These are phyloP conservation scores for Cryptosporidium canis DNA, from an alignment of 169 alveolate genomes.

Conservation along the genomic window DNA sequence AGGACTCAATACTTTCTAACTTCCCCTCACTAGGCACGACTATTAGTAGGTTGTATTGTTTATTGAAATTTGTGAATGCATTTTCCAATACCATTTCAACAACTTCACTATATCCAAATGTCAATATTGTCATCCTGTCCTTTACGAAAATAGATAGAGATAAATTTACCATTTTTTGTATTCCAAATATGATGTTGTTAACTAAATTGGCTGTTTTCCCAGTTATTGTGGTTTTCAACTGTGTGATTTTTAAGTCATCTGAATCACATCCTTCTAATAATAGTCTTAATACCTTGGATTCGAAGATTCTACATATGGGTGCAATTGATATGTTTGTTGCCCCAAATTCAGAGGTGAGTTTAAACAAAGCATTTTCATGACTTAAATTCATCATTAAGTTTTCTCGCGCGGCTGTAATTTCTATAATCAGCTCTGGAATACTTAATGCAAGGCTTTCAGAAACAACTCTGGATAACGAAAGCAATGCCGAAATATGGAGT, in stretches of 20 bases:
- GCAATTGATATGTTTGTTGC: conserved; percentile 52
- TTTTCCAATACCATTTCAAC: conserved; percentile 38
- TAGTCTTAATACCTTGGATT: neutral
- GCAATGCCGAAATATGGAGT: conserved; percentile 1
- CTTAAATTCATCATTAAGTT: conserved; percentile 32
- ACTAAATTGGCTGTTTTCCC: conserved; percentile 15
- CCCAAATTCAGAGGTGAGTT: conserved; percentile 13
- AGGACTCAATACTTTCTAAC: neutral
- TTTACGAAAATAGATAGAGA: conserved; percentile 29
- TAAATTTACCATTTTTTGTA: conserved; percentile 18
- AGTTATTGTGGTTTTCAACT: neutral
- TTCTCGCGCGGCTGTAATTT: conserved; percentile 35
- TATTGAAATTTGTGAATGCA: conserved; percentile 36
- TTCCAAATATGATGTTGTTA: conserved; percentile 14
- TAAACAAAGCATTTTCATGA: neutral
- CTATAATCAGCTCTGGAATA: conserved; percentile 30
- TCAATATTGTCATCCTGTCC: conserved; percentile 49
- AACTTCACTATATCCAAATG: conserved; percentile 55
- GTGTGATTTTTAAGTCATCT: neutral
- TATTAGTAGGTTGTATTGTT: conserved; percentile 36
- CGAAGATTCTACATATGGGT: conserved; percentile 45
- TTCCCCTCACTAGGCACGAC: conserved; percentile 28
- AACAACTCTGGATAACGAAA: conserved; percentile 33
- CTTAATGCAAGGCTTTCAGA: conserved; percentile 46
- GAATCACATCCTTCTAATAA: neutral